phyloP scores from a whole-genome alignment of 1,284 basidiomycete genomes.

The Melampsora occidentalis region DNA sequence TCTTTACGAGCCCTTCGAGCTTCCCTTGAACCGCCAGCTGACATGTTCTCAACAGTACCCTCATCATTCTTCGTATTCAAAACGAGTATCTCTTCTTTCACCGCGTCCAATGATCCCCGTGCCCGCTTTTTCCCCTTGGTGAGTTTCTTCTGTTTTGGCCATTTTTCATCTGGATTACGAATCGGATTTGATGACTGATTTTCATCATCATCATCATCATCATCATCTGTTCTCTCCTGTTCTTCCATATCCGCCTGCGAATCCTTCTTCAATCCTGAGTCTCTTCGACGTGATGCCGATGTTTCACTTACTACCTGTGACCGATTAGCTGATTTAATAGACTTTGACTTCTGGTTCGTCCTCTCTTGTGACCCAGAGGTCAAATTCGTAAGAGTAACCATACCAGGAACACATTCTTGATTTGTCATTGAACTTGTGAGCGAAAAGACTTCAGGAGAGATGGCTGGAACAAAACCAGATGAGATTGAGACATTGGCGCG shows the following conservation, averaged over 20 bases:
- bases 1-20: conserved; percentile 22
- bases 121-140: conserved; percentile 16
- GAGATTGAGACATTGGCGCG: no score
- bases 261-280: conserved; percentile 2
- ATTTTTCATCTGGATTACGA: conserved; percentile 11
- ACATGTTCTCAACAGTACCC: not conserved
- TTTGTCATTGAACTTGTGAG: no score
- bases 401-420: no score
- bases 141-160: conserved; percentile 6
- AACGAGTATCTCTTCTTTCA: not conserved
- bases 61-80: not conserved
- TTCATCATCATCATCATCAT: not conserved
- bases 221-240: not conserved
- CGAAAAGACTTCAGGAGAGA: no score
- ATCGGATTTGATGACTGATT: not conserved
- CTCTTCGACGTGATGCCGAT: not conserved
- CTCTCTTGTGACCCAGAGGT: no score
- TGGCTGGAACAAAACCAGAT: no score
- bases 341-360: not conserved
- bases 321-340: not conserved
- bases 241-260: not conserved
- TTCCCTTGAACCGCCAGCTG: conserved; percentile 1
- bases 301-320: not conserved
- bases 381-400: no score
- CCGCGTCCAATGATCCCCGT: conserved; percentile 5